Base-by-base conservation (phyloP, 345 rosid species). In the Camelina hispida region DNA sequence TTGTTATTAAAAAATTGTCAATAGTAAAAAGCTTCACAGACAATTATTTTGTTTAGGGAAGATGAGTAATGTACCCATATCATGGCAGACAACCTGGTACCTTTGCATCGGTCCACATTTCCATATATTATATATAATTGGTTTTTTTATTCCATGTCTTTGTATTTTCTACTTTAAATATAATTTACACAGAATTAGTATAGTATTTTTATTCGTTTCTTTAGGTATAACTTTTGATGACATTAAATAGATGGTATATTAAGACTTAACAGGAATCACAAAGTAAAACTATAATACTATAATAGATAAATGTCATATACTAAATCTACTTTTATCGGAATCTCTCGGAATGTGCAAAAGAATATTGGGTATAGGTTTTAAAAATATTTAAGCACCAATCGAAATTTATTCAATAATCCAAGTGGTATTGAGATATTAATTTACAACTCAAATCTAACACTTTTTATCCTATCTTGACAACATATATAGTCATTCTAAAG, bases 51-150 rank as follows among this genome's bases (percentile, higher is more conserved):
- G 75, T 62, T 61, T 62, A 52, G 63, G 32, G 32, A 34, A 43
- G 22, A 68, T 40, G 56, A 10, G 56, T 44, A 40, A 38, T 68
- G 57, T 32, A 68, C 69, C 62, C 64, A 43, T 23, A 63, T 62
- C 71, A 69, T 76, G 75, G 80, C 80, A 69, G 80, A 76, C 75
- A 76, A 76, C 80, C 70, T 76, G 80, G 80, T 76, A 76, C 80
- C 66, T 69, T 63, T 62, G 71, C 65, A 47, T 52, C 71, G 12
- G 50, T 62, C 75, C 59, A 43, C 70, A 42, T 76, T 34, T 43
- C 35, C 52, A 25, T 62, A 47, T 12, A 58, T 47, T 54, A 38
- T 46, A 22, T 55, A 55, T 14, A 62, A 30, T 18, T 46, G 15
- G 28, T 37, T 69, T 44, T 54, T 55, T 18, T 69, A 75, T 30